phyloP scores from a whole-genome alignment of 805 yeast genomes.

The Kodamaea hsintzibuensis region DNA sequence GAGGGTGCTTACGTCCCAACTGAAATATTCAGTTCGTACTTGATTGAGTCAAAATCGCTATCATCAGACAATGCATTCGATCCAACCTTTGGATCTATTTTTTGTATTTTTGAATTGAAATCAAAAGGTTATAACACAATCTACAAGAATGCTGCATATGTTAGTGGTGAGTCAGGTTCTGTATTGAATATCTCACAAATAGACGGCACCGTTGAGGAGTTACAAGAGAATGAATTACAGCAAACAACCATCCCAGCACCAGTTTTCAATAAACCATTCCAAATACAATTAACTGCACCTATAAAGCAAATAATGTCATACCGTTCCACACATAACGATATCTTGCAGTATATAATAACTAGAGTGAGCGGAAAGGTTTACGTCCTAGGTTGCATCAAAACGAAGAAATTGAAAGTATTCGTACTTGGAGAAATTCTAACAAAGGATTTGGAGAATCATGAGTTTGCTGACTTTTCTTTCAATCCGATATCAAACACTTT shows the following conservation, averaged over 20 bases:
- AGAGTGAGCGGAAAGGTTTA: conserved; percentile 38
- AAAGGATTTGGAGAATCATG: conserved; percentile 26
- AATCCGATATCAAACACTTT: conserved; percentile 39
- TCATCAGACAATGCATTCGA: conserved; percentile 30
- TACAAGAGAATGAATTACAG: not conserved
- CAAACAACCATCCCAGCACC: not conserved
- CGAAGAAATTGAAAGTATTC: conserved; percentile 3
- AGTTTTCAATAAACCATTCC: conserved; percentile 13
- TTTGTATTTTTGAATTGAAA: conserved; percentile 20
- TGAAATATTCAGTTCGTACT: conserved; percentile 20
- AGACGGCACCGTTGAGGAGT: not conserved
- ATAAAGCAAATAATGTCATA: conserved; percentile 44
- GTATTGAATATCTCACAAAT: conserved; percentile 25
- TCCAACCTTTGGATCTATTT: conserved; percentile 33
- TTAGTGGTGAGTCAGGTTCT: conserved; percentile 32
- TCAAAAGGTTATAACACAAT: conserved; percentile 5
- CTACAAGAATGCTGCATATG: conserved; percentile 24
- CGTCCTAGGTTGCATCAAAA: conserved; percentile 27
- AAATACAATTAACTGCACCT: conserved; percentile 26
- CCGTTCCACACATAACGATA: conserved; percentile 18
- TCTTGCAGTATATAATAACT: conserved; percentile 32
- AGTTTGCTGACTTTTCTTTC: conserved; percentile 47
- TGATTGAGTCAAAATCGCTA: conserved; percentile 26
- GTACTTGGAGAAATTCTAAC: conserved; percentile 21
- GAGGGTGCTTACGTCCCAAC: conserved; percentile 22